Conservation (phyloP, 2,329 filamentous ascomycete species). For the Neonectria coccinea region DNA sequence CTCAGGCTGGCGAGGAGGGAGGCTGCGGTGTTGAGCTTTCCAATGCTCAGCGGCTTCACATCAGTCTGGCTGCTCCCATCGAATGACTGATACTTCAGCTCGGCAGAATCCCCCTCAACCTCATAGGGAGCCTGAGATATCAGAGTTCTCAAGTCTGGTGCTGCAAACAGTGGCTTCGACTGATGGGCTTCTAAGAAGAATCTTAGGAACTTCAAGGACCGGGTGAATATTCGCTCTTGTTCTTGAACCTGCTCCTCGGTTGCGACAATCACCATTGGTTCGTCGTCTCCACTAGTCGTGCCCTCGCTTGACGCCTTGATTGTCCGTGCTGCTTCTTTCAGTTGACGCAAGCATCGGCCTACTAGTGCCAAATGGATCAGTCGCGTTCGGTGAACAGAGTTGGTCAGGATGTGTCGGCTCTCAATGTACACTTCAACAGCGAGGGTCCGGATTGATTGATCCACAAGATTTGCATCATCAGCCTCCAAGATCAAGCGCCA, state of each 20-base stretch:
- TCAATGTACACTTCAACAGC: slow-evolving; percentile 78
- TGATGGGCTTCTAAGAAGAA: slow-evolving; percentile 76
- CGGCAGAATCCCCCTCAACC: slow-evolving; percentile 72
- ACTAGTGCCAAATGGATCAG: slow-evolving; percentile 77
- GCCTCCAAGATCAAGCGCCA: slow-evolving; percentile 85
- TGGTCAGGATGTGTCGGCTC: slow-evolving; percentile 61
- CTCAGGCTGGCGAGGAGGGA: slow-evolving; percentile 76
- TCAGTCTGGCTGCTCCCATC: slow-evolving; percentile 70
- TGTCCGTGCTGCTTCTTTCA: slow-evolving; percentile 69
- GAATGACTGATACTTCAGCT: slow-evolving; percentile 81
- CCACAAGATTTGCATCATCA: slow-evolving; percentile 73
- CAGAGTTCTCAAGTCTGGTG: slow-evolving; percentile 66
- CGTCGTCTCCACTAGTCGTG: slow-evolving; percentile 59
- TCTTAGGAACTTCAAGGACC: slow-evolving; percentile 75
- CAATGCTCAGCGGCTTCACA: slow-evolving; percentile 73
- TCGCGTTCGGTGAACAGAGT: slow-evolving; percentile 63
- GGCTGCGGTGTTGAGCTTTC: slow-evolving; percentile 75
- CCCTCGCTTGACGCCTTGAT: slow-evolving; percentile 63
- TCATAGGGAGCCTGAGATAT: slow-evolving; percentile 64
- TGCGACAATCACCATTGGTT: slow-evolving; percentile 64
- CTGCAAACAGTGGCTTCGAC: slow-evolving; percentile 68
- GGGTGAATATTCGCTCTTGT: slow-evolving; percentile 70
- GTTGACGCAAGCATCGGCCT: slow-evolving; percentile 77
- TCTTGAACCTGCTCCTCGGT: slow-evolving; percentile 61
- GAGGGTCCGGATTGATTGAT: slow-evolving; percentile 75